Evolutionary conservation across 208 protist species (phyloP).

Genomic region (Trypanosoma melophagium): DNA sequence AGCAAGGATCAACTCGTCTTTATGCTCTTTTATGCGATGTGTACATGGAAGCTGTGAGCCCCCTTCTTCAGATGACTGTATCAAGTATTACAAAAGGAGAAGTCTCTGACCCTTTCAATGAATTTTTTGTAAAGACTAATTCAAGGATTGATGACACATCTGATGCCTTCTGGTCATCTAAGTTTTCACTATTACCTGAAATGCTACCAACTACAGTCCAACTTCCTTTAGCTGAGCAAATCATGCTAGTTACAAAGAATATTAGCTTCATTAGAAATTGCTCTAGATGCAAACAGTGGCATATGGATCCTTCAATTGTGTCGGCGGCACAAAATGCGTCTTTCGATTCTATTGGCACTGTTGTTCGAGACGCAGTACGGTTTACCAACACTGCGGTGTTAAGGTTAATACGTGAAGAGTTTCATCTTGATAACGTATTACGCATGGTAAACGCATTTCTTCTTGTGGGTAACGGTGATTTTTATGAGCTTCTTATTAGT

Average conservation of each 20-base stretch:
- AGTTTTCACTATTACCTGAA: conserved; percentile 43
- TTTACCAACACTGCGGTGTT: conserved; percentile 66
- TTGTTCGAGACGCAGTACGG: conserved; percentile 37
- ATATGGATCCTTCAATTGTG: conserved; percentile 53
- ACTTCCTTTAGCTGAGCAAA: conserved; percentile 41
- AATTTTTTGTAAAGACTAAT: conserved; percentile 59
- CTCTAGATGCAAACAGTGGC: conserved; percentile 60
- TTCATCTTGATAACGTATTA: conserved; percentile 52
- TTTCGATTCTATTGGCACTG: conserved; percentile 43
- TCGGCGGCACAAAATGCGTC: conserved; percentile 38
- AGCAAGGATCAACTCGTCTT: conserved; percentile 57
- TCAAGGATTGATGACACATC: conserved; percentile 42
- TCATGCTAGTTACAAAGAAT: conserved; percentile 62
- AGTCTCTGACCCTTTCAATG: conserved; percentile 56
- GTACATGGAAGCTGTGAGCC: conserved; percentile 60
- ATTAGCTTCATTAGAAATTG: conserved; percentile 60
- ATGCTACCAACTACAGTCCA: conserved; percentile 67
- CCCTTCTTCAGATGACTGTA: conserved; percentile 58
- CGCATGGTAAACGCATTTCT: conserved; percentile 64
- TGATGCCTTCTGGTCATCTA: conserved; percentile 52
- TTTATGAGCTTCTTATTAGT: conserved; percentile 62
- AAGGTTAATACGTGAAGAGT: conserved; percentile 49
- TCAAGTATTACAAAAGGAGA: conserved; percentile 55
- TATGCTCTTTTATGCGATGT: conserved; percentile 46
- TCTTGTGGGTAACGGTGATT: conserved; percentile 66